phyloP scores from a whole-genome alignment of 2,329 filamentous ascomycete genomes.

The Penicillium sp. region DNA sequence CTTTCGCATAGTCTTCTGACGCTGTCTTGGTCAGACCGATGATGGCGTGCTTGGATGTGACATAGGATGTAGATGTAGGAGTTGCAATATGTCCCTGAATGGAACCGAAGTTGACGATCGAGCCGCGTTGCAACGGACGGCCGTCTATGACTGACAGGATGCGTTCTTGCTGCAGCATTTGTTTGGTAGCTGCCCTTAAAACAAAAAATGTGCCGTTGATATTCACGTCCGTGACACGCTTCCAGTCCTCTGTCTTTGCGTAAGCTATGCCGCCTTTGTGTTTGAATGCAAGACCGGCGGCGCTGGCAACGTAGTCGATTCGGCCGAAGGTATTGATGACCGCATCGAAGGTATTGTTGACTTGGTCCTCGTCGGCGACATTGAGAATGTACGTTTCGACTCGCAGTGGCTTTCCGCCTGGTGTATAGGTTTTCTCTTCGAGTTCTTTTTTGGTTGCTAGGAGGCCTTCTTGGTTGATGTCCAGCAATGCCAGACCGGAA shows the following conservation, averaged over 20 bases:
- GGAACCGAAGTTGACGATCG: slow-evolving; percentile 37
- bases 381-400: neutral
- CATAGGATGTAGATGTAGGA: slow-evolving; percentile 30
- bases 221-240: slow-evolving; percentile 41
- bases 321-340: slow-evolving; percentile 40
- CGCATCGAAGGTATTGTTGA: neutral
- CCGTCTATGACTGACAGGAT: slow-evolving; percentile 36
- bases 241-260: slow-evolving; percentile 32
- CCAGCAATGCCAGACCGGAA: neutral
- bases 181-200: slow-evolving; percentile 35
- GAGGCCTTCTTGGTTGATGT: neutral
- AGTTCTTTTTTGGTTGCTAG: neutral
- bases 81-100: slow-evolving; percentile 40
- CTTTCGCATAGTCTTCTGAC: slow-evolving; percentile 40
- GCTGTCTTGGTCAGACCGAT: slow-evolving; percentile 43
- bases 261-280: slow-evolving; percentile 20
- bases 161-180: slow-evolving; percentile 44
- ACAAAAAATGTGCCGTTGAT: slow-evolving; percentile 43
- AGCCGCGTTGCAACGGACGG: slow-evolving; percentile 22
- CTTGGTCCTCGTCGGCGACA: neutral
- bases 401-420: neutral
- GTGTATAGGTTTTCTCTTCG: neutral
- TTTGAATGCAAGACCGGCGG: slow-evolving; percentile 47
- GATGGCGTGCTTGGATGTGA: slow-evolving; percentile 40
- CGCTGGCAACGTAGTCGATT: slow-evolving; percentile 56